phyloP scores from a whole-genome alignment of 73 alveolate species.

The Uronychia setigera region DNA sequence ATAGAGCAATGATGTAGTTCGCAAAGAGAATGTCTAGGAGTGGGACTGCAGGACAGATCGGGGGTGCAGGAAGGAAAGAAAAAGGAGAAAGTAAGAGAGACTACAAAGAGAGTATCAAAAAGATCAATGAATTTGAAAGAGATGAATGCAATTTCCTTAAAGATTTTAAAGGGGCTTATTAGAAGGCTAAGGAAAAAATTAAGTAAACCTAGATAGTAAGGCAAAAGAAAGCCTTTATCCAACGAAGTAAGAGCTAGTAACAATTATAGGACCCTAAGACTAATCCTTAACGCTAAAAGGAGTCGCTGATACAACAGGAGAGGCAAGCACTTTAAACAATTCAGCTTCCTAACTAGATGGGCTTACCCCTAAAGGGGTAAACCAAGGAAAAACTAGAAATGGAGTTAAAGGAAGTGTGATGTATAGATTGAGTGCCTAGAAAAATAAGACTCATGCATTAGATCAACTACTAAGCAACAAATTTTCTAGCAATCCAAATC shows the following conservation, averaged over 20 bases:
- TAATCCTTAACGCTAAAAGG: no score
- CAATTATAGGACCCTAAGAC: no score
- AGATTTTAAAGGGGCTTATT: background rate
- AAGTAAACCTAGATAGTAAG: no score
- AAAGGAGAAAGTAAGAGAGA: background rate
- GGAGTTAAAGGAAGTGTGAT: background rate
- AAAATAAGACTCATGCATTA: background rate
- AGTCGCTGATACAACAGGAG: no score
- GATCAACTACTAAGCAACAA: background rate
- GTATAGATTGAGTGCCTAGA: background rate
- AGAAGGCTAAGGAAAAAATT: background rate
- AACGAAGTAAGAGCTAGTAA: no score
- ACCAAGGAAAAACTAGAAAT: background rate
- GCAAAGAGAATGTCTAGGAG: background rate
- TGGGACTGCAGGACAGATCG: background rate
- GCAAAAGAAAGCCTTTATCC: no score
- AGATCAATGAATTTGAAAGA: background rate
- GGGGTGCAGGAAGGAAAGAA: background rate
- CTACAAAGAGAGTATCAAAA: background rate
- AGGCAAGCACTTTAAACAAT: no score
- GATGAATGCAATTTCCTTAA: background rate
- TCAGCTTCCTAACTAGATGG: no score
- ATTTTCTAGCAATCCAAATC: background rate
- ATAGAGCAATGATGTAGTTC: background rate
- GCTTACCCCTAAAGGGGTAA: no score